These are phyloP conservation scores for Suillus occidentalis DNA, from an alignment of 768 basidiomycete genomes.

Conservation along the genomic window DNA sequence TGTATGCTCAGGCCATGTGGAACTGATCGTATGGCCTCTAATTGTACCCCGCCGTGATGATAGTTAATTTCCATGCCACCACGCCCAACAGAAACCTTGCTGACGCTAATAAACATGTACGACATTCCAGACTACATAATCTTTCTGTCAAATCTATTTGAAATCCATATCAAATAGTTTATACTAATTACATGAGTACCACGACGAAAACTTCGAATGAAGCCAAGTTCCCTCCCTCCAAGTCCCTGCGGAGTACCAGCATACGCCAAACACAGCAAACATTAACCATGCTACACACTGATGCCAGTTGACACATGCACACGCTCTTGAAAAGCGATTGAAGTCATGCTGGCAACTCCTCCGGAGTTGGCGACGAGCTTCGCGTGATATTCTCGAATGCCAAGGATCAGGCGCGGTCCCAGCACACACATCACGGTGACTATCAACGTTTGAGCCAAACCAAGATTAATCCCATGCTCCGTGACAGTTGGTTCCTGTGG, in stretches of 20 bases:
- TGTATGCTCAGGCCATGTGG: slow-evolving; percentile 38
- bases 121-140: not conserved
- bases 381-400: not conserved
- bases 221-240: not conserved
- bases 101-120: not conserved
- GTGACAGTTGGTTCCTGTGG: not conserved
- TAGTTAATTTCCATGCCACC: not conserved
- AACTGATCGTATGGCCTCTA: slow-evolving; percentile 15
- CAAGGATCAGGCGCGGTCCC: not conserved
- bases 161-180: not conserved
- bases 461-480: not conserved
- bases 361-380: not conserved
- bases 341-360: not conserved
- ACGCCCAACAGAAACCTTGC: not conserved
- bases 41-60: not conserved
- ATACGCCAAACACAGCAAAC: not conserved
- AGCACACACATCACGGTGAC: not conserved
- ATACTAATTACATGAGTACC: not conserved
- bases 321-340: not conserved
- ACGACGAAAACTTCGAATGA: not conserved
- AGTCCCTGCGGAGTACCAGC: not conserved
- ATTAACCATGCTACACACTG: not conserved
- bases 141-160: not conserved
- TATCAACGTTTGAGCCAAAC: not conserved
- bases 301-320: not conserved